Evolutionary conservation across 2,329 filamentous ascomycete genomes (phyloP).

Genomic region (Tolypocladium capitatum): DNA sequence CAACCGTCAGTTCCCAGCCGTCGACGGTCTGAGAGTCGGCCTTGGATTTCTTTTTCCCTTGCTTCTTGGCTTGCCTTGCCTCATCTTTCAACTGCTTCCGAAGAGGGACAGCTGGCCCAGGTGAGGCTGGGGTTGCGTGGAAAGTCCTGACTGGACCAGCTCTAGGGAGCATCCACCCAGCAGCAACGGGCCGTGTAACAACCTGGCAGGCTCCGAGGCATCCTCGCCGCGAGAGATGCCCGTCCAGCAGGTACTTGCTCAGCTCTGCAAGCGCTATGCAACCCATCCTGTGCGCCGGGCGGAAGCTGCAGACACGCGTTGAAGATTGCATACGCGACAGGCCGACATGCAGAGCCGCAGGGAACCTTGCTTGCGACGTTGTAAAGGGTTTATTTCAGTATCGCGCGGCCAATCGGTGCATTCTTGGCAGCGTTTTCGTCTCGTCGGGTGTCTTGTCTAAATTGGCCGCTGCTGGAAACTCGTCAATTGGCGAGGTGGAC

Average conservation of each 20-base stretch:
- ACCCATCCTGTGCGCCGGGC: slow-evolving; percentile 21
- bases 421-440: not conserved
- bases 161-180: slow-evolving; percentile 4
- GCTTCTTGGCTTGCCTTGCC: slow-evolving; percentile 56
- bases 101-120: slow-evolving; percentile 32
- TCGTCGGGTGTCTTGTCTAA: not conserved
- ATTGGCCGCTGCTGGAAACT: not conserved
- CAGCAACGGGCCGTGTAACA: slow-evolving; percentile 6
- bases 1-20: slow-evolving; percentile 87
- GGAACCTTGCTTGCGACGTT: not conserved
- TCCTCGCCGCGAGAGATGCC: slow-evolving; percentile 26
- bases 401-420: not conserved
- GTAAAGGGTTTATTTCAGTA: not conserved
- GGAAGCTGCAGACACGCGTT: not conserved
- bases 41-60: slow-evolving; percentile 36
- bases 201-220: slow-evolving; percentile 20
- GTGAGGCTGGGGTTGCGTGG: slow-evolving; percentile 16
- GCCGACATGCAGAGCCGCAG: slow-evolving; percentile 4
- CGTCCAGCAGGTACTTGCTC: slow-evolving; percentile 34
- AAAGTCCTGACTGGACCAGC: slow-evolving; percentile 12
- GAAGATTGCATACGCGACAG: not conserved
- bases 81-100: slow-evolving; percentile 63
- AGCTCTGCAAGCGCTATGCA: slow-evolving; percentile 30
- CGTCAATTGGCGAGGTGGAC: not conserved
- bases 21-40: slow-evolving; percentile 36